A percentile compares a stretch with the other conserved stretches of the same genome.
Evolutionary conservation across 139 green algal species (phyloP).

Genomic region (Klebsormidium nitens): DNA sequence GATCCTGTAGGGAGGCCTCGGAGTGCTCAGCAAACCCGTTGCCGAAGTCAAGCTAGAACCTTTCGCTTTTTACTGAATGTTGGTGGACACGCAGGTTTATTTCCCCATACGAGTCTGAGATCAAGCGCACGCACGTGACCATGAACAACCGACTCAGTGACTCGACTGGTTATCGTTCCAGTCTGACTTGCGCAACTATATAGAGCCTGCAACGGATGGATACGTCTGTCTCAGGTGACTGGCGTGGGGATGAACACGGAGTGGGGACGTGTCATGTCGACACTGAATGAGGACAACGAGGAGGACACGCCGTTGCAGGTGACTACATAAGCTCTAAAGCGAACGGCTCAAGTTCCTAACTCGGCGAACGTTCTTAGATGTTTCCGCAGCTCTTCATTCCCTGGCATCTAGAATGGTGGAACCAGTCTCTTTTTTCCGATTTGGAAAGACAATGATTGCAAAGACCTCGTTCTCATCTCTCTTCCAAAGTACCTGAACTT

Average conservation of each 20-base stretch:
- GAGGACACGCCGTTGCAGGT: conserved; percentile 89
- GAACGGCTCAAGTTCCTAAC: no score
- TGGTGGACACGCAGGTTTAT: not conserved
- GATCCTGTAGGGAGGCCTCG: not conserved
- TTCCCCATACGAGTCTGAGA: no score
- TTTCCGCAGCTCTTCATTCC: no score
- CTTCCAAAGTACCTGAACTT: not conserved
- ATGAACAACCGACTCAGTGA: not conserved
- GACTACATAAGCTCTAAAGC: not conserved
- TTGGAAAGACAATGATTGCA: conserved; percentile 4
- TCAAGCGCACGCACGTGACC: not conserved
- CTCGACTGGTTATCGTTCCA: not conserved
- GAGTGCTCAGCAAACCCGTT: not conserved
- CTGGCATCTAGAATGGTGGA: no score
- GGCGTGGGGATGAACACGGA: conserved; percentile 79
- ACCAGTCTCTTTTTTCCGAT: no score
- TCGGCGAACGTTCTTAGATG: no score
- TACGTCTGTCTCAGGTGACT: conserved; percentile 41
- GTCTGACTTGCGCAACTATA: not conserved
- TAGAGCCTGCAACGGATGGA: not conserved
- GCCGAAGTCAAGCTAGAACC: not conserved
- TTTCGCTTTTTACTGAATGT: not conserved
- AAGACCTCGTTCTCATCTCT: not conserved
- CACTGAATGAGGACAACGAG: conserved; percentile 52
- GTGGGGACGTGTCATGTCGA: conserved; percentile 68